phyloP scores from a whole-genome alignment of 2,329 filamentous ascomycete genomes.

The Coleophoma eucalyptorum region DNA sequence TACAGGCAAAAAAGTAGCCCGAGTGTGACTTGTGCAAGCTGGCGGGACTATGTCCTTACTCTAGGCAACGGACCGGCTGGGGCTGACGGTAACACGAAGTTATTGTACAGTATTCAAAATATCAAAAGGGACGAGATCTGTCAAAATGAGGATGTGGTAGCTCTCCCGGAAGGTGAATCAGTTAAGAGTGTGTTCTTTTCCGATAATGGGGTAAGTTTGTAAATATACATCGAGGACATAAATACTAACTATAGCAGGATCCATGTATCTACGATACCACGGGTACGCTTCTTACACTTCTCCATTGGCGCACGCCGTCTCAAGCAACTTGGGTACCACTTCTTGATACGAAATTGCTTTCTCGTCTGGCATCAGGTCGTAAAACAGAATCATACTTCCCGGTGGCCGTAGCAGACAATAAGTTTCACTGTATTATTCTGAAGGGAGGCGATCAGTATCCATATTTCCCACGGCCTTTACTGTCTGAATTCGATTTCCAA shows the following conservation, averaged over 20 bases:
- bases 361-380: slow-evolving; percentile 76
- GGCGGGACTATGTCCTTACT: slow-evolving; percentile 94
- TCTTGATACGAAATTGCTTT: slow-evolving; percentile 80
- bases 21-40: slow-evolving; percentile 88
- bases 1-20: slow-evolving; percentile 90
- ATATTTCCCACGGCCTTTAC: slow-evolving; percentile 84
- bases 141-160: slow-evolving; percentile 89
- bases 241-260: slow-evolving; percentile 49
- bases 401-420: slow-evolving; percentile 84
- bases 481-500: slow-evolving; percentile 90
- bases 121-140: slow-evolving; percentile 91
- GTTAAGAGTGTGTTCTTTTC: slow-evolving; percentile 89
- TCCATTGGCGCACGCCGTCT: slow-evolving; percentile 85
- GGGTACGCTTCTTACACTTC: slow-evolving; percentile 79
- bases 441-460: slow-evolving; percentile 93
- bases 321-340: slow-evolving; percentile 90
- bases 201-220: slow-evolving; percentile 70
- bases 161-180: slow-evolving; percentile 69
- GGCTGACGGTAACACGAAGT: slow-evolving; percentile 70
- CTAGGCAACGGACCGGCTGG: slow-evolving; percentile 88
- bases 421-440: slow-evolving; percentile 98
- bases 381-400: slow-evolving; percentile 94
- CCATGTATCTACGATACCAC: slow-evolving; percentile 95
- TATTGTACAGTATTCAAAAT: slow-evolving; percentile 92
- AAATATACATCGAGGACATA: neutral